Base-by-base conservation (phyloP, 129 eudicot species). In the Sambucus nigra region DNA sequence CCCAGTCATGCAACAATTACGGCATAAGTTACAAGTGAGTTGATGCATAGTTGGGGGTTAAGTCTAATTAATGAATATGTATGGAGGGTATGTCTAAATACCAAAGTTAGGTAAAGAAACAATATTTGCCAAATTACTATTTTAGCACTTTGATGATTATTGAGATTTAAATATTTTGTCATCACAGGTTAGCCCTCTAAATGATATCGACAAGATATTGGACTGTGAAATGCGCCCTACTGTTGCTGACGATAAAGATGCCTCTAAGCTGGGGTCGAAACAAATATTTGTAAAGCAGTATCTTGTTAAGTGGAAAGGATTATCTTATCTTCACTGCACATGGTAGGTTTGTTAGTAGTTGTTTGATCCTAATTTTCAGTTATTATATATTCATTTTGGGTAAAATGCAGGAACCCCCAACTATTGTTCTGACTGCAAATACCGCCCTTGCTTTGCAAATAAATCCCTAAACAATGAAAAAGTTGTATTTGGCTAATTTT, bases 201-300 rank as follows among this genome's bases (percentile, higher is more conserved):
- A 62, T 66, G 94, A 92, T 28, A 81, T 92, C 68, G 99, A 92
- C 29, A 92, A 92, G 64, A 83, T 92, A 59, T 74, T 92, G 57
- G 99, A 86, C 79, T 92, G 77, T 69, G 94, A 82, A 69, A 74
- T 68, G 92, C 84, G 99, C n/a, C 94, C 96, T 16, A 86, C 85
- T 21, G 82, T 69, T 64, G 94, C 80, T 42, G 81, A 76, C 40
- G 96, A 86, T 47, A 29, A 61, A 51, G 99, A 92, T 68, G 80
- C 80, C 23, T 83, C 96, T 29, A 74, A 73, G 59, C 70, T 78
- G 23, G 98, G 95, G 21, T 79, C 99, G 8, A 77, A 83, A 69
- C 94, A 86, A 75, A 69, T 80, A 25, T 70, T 80, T 62, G 89
- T 86, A 61, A 92, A 86, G 66, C 99, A 92, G 51, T 92, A 92